Conservation (phyloP, 2,329 filamentous ascomycete genomes). For the Aspergillus pseudoviridinutans region DNA sequence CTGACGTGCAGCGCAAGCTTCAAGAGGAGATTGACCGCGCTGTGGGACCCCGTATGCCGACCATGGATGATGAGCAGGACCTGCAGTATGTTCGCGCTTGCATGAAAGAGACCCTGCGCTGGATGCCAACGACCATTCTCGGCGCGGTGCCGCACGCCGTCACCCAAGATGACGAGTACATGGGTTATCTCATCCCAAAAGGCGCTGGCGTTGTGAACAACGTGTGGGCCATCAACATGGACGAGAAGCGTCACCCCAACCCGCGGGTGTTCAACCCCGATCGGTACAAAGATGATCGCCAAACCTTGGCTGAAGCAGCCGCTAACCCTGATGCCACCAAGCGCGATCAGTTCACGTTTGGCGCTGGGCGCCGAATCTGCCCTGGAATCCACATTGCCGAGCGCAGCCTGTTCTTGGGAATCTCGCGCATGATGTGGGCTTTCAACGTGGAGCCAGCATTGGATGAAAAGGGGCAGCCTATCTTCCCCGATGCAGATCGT, state of each 20-base stretch:
- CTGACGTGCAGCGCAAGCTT: constrained; percentile 39
- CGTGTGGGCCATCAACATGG: constrained; percentile 43
- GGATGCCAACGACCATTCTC: constrained; percentile 43
- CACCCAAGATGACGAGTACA: constrained; percentile 47
- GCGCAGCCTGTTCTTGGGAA: constrained; percentile 45
- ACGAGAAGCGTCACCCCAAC: constrained; percentile 37
- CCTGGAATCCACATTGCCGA: constrained; percentile 55
- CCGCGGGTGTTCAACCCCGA: constrained; percentile 40
- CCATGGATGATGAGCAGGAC: constrained; percentile 32
- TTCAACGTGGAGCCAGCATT: constrained; percentile 37
- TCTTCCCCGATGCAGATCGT: constrained; percentile 38
- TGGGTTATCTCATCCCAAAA: constrained; percentile 47
- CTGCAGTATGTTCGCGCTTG: constrained; percentile 34
- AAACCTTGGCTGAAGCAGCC: constrained; percentile 31
- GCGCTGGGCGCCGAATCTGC: constrained; percentile 55
- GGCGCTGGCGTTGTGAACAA: constrained; percentile 46
- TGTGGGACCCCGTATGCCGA: constrained; percentile 29
- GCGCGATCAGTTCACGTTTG: constrained; percentile 54
- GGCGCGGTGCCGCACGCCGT: constrained; percentile 46
- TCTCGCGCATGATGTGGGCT: constrained; percentile 49
- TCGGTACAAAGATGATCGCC: constrained; percentile 30
- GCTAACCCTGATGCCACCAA: constrained; percentile 37
- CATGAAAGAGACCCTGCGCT: constrained; percentile 34
- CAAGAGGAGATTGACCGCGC: constrained; percentile 40
- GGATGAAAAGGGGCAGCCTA: constrained; percentile 27